phyloP scores from a whole-genome alignment of 768 basidiomycete genomes.

The Tulasnella sp. region DNA sequence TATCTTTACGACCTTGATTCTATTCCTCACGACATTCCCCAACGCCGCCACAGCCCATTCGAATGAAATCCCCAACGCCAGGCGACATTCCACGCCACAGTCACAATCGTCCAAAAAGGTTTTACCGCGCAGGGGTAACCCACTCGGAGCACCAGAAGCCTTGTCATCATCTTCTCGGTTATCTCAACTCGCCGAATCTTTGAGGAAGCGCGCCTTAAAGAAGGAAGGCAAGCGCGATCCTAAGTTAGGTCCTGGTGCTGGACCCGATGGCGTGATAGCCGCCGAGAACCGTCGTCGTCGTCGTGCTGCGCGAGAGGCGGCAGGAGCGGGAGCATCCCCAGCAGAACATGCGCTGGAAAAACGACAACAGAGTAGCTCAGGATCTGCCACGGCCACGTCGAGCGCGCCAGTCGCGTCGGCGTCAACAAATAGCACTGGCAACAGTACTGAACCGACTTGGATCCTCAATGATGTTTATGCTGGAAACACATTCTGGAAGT shows the following conservation, averaged over 20 bases:
- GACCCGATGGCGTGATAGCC: neutral
- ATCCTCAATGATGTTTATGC: conserved; percentile 9
- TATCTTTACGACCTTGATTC: too few species aligned
- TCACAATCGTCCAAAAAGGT: neutral
- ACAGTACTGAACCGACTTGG: conserved; percentile 3
- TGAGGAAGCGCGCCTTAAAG: neutral
- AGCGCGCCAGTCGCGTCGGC: neutral
- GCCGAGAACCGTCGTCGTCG: neutral
- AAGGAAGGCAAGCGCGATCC: conserved; percentile 2
- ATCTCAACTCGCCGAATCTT: neutral
- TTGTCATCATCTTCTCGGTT: too few species aligned
- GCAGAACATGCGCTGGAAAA: conserved; percentile 3
- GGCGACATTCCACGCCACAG: neutral
- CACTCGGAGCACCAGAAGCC: neutral
- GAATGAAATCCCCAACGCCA: neutral
- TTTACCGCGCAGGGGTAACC: neutral
- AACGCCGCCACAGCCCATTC: too few species aligned
- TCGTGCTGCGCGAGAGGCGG: neutral
- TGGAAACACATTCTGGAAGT: conserved; percentile 16
- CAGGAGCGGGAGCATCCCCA: too few species aligned
- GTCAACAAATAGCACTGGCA: neutral
- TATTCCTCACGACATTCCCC: too few species aligned
- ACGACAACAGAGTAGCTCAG: conserved; percentile 1
- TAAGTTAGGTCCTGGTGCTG: conserved; percentile 11
- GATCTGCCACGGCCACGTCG: neutral